phyloP scores from a whole-genome alignment of 1,139 yeast genomes.

The Zygosaccharomyces pseudobailii region DNA sequence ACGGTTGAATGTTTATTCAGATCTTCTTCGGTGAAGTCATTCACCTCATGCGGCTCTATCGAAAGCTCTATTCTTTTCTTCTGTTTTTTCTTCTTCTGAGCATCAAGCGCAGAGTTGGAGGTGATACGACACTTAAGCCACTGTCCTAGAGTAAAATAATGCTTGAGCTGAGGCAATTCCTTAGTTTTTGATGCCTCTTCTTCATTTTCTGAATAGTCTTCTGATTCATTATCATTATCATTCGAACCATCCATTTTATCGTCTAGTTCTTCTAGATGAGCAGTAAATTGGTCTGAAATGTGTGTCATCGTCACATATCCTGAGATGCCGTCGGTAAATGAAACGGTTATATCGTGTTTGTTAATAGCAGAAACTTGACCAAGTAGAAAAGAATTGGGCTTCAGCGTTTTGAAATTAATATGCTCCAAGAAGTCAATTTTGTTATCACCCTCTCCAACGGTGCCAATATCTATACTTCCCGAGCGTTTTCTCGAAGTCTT shows the following conservation, averaged over 20 bases:
- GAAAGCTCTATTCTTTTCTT: conserved; percentile 64
- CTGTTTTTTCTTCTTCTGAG: conserved; percentile 36
- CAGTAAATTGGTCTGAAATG: conserved; percentile 60
- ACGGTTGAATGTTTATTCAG: conserved; percentile 54
- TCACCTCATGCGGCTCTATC: conserved; percentile 71
- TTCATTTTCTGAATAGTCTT: conserved; percentile 27
- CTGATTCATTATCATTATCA: conserved; percentile 35
- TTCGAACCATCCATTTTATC: conserved; percentile 39
- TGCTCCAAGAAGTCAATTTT: conserved; percentile 46
- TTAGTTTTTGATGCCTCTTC: conserved; percentile 34
- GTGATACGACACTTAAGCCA: conserved; percentile 79
- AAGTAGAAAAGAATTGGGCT: conserved; percentile 66
- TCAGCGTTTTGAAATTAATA: conserved; percentile 54
- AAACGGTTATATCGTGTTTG: conserved; percentile 58
- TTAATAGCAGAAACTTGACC: conserved; percentile 68
- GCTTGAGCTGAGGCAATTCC: conserved; percentile 52
- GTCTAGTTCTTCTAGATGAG: conserved; percentile 50
- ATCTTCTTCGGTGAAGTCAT: conserved; percentile 62
- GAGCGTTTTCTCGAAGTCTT: conserved; percentile 27
- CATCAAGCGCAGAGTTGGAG: conserved; percentile 40
- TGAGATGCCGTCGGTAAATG: conserved; percentile 76
- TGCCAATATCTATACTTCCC: conserved; percentile 6
- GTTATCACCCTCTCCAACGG: conserved; percentile 22
- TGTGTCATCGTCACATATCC: conserved; percentile 79
- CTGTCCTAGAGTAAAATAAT: conserved; percentile 66